phyloP scores from a whole-genome alignment of 2,329 filamentous ascomycete genomes.

The Ceratocystiopsis minuta region DNA sequence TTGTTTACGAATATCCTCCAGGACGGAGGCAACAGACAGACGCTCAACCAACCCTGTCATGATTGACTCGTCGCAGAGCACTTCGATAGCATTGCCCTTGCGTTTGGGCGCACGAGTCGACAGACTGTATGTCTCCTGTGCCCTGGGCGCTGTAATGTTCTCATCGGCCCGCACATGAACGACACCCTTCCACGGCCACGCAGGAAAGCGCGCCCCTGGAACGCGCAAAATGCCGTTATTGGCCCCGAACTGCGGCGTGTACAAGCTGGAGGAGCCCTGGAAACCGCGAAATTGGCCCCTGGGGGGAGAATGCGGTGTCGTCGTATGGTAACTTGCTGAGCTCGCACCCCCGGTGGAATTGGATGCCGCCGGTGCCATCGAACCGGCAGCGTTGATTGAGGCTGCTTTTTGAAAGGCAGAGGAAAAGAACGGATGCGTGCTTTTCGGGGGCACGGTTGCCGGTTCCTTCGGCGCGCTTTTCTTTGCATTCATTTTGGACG shows the following conservation, averaged over 20 bases:
- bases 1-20: constrained; percentile 16
- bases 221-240: constrained; percentile 34
- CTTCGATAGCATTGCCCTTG: constrained; percentile 27
- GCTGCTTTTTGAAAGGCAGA: constrained; percentile 26
- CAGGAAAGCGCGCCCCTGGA: constrained; percentile 46
- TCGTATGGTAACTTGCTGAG: constrained; percentile 25
- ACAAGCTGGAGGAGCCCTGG: constrained; percentile 8
- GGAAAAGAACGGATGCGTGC: constrained; percentile 47
- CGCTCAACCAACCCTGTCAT: constrained; percentile 18
- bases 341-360: constrained; percentile 7
- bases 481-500: too few relatives aligned
- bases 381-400: constrained; percentile 5
- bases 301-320: constrained; percentile 24
- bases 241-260: constrained; percentile 24
- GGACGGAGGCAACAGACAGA: constrained; percentile 21
- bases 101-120: constrained; percentile 22
- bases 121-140: too few relatives aligned
- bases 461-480: too few relatives aligned
- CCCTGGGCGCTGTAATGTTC: background rate
- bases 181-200: constrained; percentile 53
- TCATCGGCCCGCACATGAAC: constrained; percentile 30
- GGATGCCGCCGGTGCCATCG: constrained; percentile 9
- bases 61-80: constrained; percentile 25
- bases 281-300: too few relatives aligned
- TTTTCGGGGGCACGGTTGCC: constrained; percentile 5